Conservation (phyloP, 2,329 filamentous ascomycete species). For the Davidsoniella virescens region DNA sequence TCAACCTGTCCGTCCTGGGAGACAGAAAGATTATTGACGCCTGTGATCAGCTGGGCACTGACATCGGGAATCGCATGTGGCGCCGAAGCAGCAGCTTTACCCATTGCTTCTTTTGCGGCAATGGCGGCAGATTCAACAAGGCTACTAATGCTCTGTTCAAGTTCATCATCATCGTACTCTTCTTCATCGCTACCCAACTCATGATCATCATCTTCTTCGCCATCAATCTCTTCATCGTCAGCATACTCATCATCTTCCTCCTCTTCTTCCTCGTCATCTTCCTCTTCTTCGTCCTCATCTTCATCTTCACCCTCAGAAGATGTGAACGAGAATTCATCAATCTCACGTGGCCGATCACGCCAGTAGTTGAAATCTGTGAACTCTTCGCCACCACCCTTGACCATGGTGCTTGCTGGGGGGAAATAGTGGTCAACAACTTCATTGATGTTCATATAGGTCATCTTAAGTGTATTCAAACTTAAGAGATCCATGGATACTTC, state of each 20-base stretch:
- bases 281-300: conserved; percentile 35
- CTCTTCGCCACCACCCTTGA: conserved; percentile 79
- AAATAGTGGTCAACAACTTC: conserved; percentile 98
- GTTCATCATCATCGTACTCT: conserved; percentile 23
- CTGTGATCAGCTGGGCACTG: conserved; percentile 14
- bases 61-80: conserved; percentile 10
- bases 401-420: conserved; percentile 71
- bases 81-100: neutral
- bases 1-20: neutral
- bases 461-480: conserved; percentile 85
- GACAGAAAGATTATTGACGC: conserved; percentile 14
- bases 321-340: conserved; percentile 78
- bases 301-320: conserved; percentile 41
- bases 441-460: conserved; percentile 91
- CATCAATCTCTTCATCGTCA: conserved; percentile 25
- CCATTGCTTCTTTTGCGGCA: conserved; percentile 7
- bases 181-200: conserved; percentile 27
- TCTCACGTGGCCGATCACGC: conserved; percentile 67
- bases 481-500: conserved; percentile 86
- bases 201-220: conserved; percentile 20
- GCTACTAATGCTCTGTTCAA: conserved; percentile 9
- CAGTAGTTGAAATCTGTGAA: conserved; percentile 97
- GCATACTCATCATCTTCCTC: conserved; percentile 31
- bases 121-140: conserved; percentile 8
- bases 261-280: conserved; percentile 34